These are phyloP conservation scores for Xerophyta viscosa DNA, from an alignment of 106 monocot species.

Conservation along the genomic window DNA sequence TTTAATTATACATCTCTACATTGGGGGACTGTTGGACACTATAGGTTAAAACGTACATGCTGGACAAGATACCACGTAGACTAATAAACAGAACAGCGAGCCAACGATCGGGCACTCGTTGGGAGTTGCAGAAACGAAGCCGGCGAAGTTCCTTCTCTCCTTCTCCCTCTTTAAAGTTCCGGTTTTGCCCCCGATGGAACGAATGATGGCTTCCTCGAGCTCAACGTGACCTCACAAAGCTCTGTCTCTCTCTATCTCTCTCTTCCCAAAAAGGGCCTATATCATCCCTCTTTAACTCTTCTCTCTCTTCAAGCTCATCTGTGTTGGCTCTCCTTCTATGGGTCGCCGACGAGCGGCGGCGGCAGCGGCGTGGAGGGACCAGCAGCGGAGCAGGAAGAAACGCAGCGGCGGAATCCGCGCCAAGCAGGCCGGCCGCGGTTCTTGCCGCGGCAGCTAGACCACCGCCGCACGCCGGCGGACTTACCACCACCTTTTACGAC, in stretches of 20 bases:
- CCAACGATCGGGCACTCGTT: too few species aligned
- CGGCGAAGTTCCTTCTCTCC: too few species aligned
- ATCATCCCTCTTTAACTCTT: slow-evolving; percentile 3
- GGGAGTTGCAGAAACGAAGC: too few species aligned
- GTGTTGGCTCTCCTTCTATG: slow-evolving; percentile 10
- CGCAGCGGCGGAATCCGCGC: slow-evolving; percentile 32
- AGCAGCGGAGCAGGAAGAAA: slow-evolving; percentile 21
- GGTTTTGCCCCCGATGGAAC: slow-evolving; percentile 25
- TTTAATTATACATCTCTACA: too few species aligned
- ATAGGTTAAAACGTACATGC: too few species aligned
- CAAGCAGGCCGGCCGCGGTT: slow-evolving; percentile 47
- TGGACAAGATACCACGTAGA: too few species aligned
- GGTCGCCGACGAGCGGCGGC: slow-evolving; percentile 25
- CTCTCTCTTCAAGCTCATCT: background rate
- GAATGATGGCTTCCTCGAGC: slow-evolving; percentile 7
- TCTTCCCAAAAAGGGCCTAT: background rate
- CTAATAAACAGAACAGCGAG: too few species aligned
- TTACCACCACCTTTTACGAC: too few species aligned
- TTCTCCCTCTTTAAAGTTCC: slow-evolving; percentile 2
- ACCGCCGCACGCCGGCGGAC: too few species aligned
- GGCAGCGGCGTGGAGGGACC: slow-evolving; percentile 8
- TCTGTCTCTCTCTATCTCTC: background rate
- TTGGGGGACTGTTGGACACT: too few species aligned
- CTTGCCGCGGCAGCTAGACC: slow-evolving; percentile 45
- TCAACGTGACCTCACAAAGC: background rate